A percentile compares a stretch with the other conserved stretches of the same genome.
phyloP scores from a whole-genome alignment of 306 rosid species.

The Citrullus mucosospermus region DNA sequence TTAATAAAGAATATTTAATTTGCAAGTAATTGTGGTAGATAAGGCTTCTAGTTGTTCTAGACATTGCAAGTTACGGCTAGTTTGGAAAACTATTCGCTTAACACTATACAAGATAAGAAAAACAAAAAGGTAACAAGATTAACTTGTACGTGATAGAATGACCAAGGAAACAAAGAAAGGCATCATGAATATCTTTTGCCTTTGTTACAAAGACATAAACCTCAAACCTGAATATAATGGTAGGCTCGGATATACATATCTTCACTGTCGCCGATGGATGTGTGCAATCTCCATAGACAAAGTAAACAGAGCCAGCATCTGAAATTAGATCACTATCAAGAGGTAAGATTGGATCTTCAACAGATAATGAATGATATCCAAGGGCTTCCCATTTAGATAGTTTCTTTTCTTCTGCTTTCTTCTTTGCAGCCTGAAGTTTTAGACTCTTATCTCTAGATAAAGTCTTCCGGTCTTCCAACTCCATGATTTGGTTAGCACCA shows the following conservation, averaged over 20 bases:
- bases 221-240: conserved; percentile 57
- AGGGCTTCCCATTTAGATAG: conserved; percentile 65
- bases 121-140: background rate
- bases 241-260: conserved; percentile 47
- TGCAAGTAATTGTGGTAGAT: no score
- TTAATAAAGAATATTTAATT: no score
- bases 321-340: conserved; percentile 26
- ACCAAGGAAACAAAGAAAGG: background rate
- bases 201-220: background rate
- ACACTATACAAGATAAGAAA: background rate
- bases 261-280: conserved; percentile 34
- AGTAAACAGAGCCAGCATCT: conserved; percentile 68
- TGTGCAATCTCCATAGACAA: conserved; percentile 84
- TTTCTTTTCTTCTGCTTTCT: conserved; percentile 71
- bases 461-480: conserved; percentile 29
- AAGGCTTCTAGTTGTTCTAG: no score
- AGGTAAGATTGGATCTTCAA: conserved; percentile 37
- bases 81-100: background rate
- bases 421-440: conserved; percentile 60
- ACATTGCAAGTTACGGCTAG: background rate
- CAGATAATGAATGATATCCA: conserved; percentile 61
- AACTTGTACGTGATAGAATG: background rate
- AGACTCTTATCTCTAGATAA: conserved; percentile 31
- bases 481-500: conserved; percentile 25
- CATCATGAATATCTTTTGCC: background rate